Base-by-base conservation (phyloP, 164 flowering plant genomes). In the Sextonia rubra region DNA sequence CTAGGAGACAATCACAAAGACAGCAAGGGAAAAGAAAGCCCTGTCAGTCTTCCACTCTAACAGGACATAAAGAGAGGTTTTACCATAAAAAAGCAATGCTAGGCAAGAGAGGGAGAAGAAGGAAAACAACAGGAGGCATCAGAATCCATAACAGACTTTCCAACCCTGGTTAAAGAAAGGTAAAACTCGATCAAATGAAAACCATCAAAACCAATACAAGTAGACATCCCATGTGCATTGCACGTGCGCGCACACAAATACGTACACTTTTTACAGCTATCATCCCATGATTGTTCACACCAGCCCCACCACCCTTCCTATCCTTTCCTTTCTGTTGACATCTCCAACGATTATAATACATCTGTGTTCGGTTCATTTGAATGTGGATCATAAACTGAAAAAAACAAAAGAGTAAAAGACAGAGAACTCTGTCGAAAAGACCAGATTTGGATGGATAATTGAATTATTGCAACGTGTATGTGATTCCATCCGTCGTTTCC, bases 401-500 rank as follows among this genome's bases (percentile, higher is more conserved):
- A 52, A 1, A 52, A 15, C 3, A 52, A 52, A 52, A 52, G 3
- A 17, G 0, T 3, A 15, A 52, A 20, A 52, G 58, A 52, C 58
- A 52, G 3, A 17, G n/a, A 18, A 12, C 58, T 15, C n/a, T 74
- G 68, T 61, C 60, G 26, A 61, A 49, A 55, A 52, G 66, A 68
- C 22, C 63, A 70, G 71, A 80, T 79, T 77, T 82, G 82, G 75
- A 77, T 82, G 68, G 74, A 78, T 30, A 66, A 15, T 18, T 66
- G 67, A 78, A 85, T 83, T 82, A 87, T 80, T 83, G 84, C 64
- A 65, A 74, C 72, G 17, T 84, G 80, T 76, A 70, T 63, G 69
- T 79, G 73, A 80, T 71, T 82, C 81, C 72, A 77, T 85, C 83
- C 81, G 80, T 75, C 83, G 65, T 83, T 79, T 74, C 82, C 82